Evolutionary conservation across 129 eudicot genomes (phyloP).

Genomic region (Artemisia argyi): DNA sequence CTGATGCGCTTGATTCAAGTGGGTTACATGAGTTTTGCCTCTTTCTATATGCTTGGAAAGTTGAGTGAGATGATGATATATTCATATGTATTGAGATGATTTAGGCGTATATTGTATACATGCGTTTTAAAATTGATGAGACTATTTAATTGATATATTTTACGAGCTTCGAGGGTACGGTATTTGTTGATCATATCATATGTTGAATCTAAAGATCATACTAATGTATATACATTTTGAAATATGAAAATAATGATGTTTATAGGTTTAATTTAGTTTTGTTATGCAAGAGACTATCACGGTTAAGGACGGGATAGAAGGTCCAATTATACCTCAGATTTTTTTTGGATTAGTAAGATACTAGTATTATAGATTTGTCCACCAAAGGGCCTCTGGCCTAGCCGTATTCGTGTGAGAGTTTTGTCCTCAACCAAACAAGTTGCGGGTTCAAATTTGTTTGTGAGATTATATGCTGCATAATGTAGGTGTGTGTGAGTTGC

Average conservation of each 20-base stretch:
- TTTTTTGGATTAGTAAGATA: too few relatives aligned
- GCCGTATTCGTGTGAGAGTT: too few relatives aligned
- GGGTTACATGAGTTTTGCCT: constrained; percentile 74
- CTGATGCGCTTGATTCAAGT: constrained; percentile 43
- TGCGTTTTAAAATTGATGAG: not conserved
- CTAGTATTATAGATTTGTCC: too few relatives aligned
- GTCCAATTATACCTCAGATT: too few relatives aligned
- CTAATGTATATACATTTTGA: constrained; percentile 2
- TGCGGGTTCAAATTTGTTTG: too few relatives aligned
- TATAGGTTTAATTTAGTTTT: too few relatives aligned
- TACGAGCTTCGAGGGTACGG: not conserved
- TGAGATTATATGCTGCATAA: too few relatives aligned
- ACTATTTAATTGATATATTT: constrained; percentile 7
- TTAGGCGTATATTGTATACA: constrained; percentile 1
- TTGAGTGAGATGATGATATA: constrained; percentile 39
- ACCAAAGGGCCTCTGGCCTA: too few relatives aligned
- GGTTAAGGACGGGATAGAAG: too few relatives aligned
- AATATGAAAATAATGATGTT: not conserved
- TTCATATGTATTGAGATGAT: not conserved
- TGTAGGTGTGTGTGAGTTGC: too few relatives aligned
- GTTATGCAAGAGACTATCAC: too few relatives aligned
- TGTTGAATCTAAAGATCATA: not conserved
- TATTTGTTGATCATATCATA: not conserved
- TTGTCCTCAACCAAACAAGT: too few relatives aligned
- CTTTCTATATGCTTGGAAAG: constrained; percentile 88